Evolutionary conservation across 2,329 filamentous ascomycete genomes (phyloP), one percentile per base, ranked within the genome.

Genomic region (Coccinonectria pachysandricola): DNA sequence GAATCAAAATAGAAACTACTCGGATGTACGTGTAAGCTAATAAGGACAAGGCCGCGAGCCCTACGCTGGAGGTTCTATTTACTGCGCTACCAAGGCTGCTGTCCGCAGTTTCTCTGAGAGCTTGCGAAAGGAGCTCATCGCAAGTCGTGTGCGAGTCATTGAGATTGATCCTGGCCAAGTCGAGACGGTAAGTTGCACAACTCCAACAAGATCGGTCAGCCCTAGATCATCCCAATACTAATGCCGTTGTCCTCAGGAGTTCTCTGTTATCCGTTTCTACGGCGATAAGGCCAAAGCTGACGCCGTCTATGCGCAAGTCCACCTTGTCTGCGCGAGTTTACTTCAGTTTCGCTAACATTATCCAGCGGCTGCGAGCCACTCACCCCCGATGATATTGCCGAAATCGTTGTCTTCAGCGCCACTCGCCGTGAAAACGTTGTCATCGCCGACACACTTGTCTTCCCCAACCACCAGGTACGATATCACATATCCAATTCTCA

Each of bases 91-190:
- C 33, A 95, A 95, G 60, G 84, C 86, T 12, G 87, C 87, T 2
- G 79, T 94, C 30, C 73, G 80, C 43, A 79, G 70, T 40, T 94
- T 93, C 59, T 86, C 83, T 1, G 85, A 93, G 30, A 70, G 79
- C 8, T 57, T 95, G 51, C 69, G 87, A 41, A 83, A 77, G 52
- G 87, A 95, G 59, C 67, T 92, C 33, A 79, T 95, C 41, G 67
- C 79, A 6, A 83, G 79, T 11, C 68, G 81, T 30, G 83, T 94
- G 36, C 65, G 87, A 30, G 67, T 94, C 35, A 93, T 94, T 36
- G 82, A 85, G 55, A 69, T 95, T 46, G 87, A 94, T 47, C 87
- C 87, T 0, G 87, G 87, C 14, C 86, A 93, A 59, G 86, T 94
- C 23, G 85, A 94, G 66, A 94, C 87, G 22, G 75, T 78, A 56